Conservation (phyloP, 2,329 filamentous ascomycete genomes). For the Fusarium nanum region DNA sequence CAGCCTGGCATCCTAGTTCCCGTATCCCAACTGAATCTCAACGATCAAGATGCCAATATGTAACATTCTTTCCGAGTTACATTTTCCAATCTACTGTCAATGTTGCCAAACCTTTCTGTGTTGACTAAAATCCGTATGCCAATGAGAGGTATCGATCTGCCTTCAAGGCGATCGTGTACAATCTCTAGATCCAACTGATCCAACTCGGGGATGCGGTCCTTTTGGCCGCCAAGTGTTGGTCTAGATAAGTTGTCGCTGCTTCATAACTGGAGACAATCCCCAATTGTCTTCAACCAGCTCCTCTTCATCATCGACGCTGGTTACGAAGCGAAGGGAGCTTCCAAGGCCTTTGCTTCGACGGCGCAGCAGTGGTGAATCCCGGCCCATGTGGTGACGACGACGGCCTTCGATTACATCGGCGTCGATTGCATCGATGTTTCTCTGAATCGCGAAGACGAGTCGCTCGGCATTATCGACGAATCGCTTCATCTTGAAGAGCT, state of each 20-base stretch:
- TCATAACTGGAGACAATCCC: constrained; percentile 16
- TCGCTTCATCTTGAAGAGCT: neutral
- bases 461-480: constrained; percentile 12
- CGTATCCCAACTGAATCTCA: neutral
- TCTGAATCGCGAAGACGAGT: constrained; percentile 2
- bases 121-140: neutral
- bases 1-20: neutral
- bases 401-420: neutral
- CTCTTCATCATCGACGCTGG: constrained; percentile 36
- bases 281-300: constrained; percentile 10
- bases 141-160: neutral
- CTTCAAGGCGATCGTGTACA: neutral
- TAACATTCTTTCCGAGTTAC: neutral
- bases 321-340: constrained; percentile 39
- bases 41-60: neutral
- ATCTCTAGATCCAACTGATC: neutral
- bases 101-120: neutral
- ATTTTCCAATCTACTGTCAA: neutral
- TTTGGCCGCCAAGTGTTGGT: neutral
- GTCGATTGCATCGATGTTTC: neutral
- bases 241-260: constrained; percentile 18
- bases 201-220: neutral
- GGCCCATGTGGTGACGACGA: neutral
- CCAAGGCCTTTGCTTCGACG: constrained; percentile 39
- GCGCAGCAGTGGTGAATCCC: neutral